Evolutionary conservation across 768 basidiomycete species (phyloP).

Genomic region (Tulasnella sp.): DNA sequence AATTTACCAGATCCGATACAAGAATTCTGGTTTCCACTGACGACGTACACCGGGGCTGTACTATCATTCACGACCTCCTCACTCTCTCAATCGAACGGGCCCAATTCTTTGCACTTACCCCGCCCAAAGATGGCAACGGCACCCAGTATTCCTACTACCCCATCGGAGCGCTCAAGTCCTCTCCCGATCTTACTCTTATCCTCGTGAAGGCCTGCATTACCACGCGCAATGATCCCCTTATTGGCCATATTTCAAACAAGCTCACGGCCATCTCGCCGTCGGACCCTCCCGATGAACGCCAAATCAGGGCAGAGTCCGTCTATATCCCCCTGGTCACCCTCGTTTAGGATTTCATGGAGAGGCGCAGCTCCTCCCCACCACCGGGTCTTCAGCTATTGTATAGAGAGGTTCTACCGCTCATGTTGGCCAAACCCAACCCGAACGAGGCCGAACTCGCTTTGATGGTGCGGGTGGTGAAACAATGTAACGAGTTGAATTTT

Average conservation of each 20-base stretch:
- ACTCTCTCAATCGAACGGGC: too few species aligned
- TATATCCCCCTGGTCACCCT: background rate
- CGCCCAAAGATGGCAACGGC: too few species aligned
- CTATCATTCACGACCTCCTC: too few species aligned
- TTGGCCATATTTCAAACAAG: background rate
- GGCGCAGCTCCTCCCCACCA: background rate
- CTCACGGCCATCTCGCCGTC: background rate
- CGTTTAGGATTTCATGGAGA: background rate
- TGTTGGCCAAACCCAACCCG: background rate
- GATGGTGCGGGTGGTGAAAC: background rate
- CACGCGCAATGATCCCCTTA: background rate
- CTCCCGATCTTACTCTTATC: too few species aligned
- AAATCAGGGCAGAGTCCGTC: background rate
- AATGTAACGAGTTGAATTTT: too few species aligned
- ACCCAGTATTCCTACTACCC: too few species aligned
- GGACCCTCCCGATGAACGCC: background rate
- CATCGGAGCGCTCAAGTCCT: too few species aligned
- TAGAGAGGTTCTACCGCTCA: background rate
- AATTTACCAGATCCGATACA: too few species aligned
- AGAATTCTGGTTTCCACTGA: slow-evolving; percentile 25
- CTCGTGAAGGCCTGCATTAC: too few species aligned
- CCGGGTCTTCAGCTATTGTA: background rate
- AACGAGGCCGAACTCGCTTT: background rate
- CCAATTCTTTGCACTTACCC: too few species aligned
- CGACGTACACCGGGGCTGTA: too few species aligned